Percentiles rank a stretch among this genome's conserved stretches.
These are phyloP conservation scores for Jimgerdemannia flammicorona DNA, from an alignment of 192 early-diverging fungal species.

Conservation along the genomic window DNA sequence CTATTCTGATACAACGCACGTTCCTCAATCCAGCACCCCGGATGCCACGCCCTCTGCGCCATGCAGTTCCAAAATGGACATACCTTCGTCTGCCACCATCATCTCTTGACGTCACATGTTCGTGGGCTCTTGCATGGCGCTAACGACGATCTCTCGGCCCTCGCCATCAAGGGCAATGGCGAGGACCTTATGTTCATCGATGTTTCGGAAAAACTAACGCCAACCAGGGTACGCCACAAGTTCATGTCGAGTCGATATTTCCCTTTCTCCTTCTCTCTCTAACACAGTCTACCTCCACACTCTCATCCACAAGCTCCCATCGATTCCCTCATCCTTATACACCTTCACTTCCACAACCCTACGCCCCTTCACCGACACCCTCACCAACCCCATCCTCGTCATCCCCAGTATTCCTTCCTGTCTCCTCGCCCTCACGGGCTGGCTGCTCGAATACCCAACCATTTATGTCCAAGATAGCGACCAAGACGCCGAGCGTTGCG, in stretches of 20 bases:
- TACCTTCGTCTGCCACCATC: conserved; percentile 10
- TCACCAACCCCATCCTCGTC: not conserved
- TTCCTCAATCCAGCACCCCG: not conserved
- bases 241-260: not conserved
- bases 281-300: not conserved
- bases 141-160: not conserved
- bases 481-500: conserved; percentile 12
- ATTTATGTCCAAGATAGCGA: conserved; percentile 15
- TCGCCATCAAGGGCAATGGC: not conserved
- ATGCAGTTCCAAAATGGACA: conserved; percentile 7
- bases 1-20: not conserved
- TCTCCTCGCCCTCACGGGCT: conserved; percentile 30
- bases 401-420: conserved; percentile 12
- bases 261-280: not conserved
- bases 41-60: not conserved
- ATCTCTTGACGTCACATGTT: not conserved
- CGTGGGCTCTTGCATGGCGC: not conserved
- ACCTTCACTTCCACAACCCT: not conserved
- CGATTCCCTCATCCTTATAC: not conserved
- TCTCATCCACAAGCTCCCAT: not conserved
- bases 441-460: conserved; percentile 27
- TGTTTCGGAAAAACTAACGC: not conserved
- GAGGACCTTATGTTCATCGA: not conserved
- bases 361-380: not conserved
- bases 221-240: not conserved